phyloP scores from a whole-genome alignment of 73 alveolate genomes.

The Symbiodinium pilosum region DNA sequence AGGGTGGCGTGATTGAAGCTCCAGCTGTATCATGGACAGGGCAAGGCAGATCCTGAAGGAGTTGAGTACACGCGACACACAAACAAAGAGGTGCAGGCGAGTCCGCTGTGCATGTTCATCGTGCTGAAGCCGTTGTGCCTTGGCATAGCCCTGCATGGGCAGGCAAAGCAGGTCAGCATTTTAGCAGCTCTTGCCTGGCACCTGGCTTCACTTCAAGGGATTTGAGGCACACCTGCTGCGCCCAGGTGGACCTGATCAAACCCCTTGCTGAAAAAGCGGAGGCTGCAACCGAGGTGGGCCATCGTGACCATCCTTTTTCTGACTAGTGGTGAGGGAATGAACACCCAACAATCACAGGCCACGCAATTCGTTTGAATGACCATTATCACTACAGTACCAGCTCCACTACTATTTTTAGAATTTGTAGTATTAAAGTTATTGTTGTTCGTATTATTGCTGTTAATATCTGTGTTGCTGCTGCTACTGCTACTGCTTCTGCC shows the following conservation, averaged over 20 bases:
- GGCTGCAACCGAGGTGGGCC: conserved; percentile 44
- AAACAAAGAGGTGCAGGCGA: conserved; percentile 39
- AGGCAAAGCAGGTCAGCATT: neutral
- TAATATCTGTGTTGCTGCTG: too few species aligned
- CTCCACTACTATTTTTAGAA: too few species aligned
- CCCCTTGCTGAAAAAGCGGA: conserved; percentile 70
- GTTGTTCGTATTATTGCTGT: too few species aligned
- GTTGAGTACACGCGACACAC: conserved; percentile 23
- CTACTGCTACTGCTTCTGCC: too few species aligned
- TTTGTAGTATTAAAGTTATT: too few species aligned
- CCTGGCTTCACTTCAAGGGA: neutral
- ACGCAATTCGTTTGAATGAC: too few species aligned
- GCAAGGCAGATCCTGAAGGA: neutral
- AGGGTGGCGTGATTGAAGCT: too few species aligned
- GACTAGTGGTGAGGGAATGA: too few species aligned
- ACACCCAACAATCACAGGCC: too few species aligned
- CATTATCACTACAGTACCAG: too few species aligned
- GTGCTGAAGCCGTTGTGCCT: neutral
- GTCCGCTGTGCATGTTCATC: neutral
- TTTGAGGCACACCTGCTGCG: neutral
- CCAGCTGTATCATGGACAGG: neutral
- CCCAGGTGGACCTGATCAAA: conserved; percentile 45
- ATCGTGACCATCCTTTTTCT: too few species aligned
- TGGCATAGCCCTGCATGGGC: neutral
- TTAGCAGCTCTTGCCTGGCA: neutral